Conservation (phyloP, 495 filamentous ascomycete genomes). For the Parachaetomium inaequale region DNA sequence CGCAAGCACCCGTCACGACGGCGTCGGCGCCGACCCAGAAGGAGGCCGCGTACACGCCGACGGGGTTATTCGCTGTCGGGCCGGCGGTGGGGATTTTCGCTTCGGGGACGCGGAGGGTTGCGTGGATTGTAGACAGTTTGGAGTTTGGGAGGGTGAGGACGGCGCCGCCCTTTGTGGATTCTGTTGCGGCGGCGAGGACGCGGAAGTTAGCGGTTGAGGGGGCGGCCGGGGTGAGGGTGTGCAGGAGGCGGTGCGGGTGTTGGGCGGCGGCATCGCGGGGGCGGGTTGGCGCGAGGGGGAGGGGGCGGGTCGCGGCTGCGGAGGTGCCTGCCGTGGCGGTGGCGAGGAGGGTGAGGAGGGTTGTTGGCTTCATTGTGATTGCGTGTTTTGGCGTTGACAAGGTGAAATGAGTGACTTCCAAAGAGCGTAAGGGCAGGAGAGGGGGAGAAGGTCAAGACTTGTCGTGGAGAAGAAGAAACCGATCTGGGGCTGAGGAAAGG, state of each 20-base stretch:
- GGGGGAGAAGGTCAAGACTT: no score
- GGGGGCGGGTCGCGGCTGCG: neutral
- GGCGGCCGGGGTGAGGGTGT: slow-evolving; percentile 5
- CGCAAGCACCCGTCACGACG: neutral
- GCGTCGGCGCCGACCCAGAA: slow-evolving; percentile 31
- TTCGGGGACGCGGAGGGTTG: slow-evolving; percentile 22
- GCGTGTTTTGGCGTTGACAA: neutral
- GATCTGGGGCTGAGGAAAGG: neutral
- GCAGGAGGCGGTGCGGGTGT: slow-evolving; percentile 7
- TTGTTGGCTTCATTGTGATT: slow-evolving; percentile 19
- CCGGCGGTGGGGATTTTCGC: slow-evolving; percentile 21
- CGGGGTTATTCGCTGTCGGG: slow-evolving; percentile 22
- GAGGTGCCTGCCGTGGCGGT: neutral
- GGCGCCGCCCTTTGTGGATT: slow-evolving; percentile 24
- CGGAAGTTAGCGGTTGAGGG: neutral
- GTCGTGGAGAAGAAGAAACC: neutral
- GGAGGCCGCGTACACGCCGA: slow-evolving; percentile 26
- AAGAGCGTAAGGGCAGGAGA: neutral
- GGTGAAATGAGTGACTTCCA: neutral
- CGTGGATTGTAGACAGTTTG: slow-evolving; percentile 8
- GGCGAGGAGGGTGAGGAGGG: slow-evolving; percentile 12
- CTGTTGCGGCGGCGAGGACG: slow-evolving; percentile 5
- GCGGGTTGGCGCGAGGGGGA: neutral
- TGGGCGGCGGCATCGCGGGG: slow-evolving; percentile 1
- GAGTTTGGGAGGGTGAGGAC: slow-evolving; percentile 7